Percentiles rank a stretch among this genome's conserved stretches.
Conservation (phyloP, 495 filamentous ascomycete genomes). For the Cudoniella acicularis region DNA sequence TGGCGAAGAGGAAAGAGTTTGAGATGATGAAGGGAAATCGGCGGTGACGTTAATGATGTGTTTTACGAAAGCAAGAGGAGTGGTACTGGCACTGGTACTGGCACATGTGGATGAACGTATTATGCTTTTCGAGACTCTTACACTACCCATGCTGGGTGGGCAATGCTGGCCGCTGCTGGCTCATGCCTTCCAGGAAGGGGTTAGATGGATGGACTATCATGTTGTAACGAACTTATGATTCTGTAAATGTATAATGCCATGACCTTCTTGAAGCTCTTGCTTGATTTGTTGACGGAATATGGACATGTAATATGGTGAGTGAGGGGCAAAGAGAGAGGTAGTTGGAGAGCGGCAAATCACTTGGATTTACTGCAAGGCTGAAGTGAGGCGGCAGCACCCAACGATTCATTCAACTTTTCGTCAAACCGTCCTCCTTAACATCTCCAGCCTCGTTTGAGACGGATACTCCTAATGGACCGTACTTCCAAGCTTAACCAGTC, state of each 20-base stretch:
- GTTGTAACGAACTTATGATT: not conserved
- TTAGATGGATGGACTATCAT: not conserved
- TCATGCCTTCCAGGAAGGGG: not conserved
- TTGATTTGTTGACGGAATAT: too few relatives aligned
- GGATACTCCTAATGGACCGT: not conserved
- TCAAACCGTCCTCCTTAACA: not conserved
- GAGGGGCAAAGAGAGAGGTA: too few relatives aligned
- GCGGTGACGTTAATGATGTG: conserved; percentile 2
- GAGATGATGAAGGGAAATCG: conserved; percentile 3
- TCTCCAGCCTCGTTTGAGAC: not conserved
- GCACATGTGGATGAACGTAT: not conserved
- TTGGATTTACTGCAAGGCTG: too few relatives aligned
- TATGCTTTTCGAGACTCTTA: not conserved
- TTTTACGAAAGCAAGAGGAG: not conserved
- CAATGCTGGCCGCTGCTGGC: too few relatives aligned
- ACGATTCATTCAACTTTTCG: too few relatives aligned
- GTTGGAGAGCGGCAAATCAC: too few relatives aligned
- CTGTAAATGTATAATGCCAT: not conserved
- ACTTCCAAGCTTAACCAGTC: not conserved
- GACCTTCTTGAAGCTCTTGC: too few relatives aligned
- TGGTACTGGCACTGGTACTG: not conserved
- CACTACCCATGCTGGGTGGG: too few relatives aligned
- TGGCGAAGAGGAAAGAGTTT: conserved; percentile 61
- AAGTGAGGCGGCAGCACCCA: not conserved
- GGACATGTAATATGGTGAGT: too few relatives aligned